A percentile compares a stretch with the other conserved stretches of the same genome.
Conservation (phyloP, 768 basidiomycete species). For the Gymnopilus dilepis region DNA sequence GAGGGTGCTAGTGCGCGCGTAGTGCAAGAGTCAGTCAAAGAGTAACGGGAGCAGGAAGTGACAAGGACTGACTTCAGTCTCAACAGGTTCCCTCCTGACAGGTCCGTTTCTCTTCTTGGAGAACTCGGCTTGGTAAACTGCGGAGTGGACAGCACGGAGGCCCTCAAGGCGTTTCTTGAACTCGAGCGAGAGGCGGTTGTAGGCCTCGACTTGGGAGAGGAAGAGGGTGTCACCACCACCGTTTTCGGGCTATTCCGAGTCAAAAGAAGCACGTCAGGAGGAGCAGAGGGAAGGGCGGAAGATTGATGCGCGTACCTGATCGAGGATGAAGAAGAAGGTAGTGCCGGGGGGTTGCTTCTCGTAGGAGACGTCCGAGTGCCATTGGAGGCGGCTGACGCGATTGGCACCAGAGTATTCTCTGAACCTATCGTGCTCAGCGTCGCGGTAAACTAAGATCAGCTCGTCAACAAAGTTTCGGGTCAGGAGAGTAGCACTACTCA, state of each 20-base stretch:
- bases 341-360: constrained; percentile 60
- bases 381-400: constrained; percentile 46
- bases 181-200: constrained; percentile 60
- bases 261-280: background rate
- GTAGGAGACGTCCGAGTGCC: constrained; percentile 67
- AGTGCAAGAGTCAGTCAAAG: background rate
- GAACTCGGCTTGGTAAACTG: constrained; percentile 55
- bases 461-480: background rate
- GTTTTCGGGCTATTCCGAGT: constrained; percentile 31
- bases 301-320: constrained; percentile 39
- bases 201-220: constrained; percentile 62
- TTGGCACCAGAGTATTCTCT: constrained; percentile 48
- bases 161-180: constrained; percentile 64
- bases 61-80: constrained; percentile 25
- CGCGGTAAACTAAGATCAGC: constrained; percentile 50
- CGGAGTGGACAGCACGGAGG: constrained; percentile 60
- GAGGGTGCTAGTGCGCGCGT: constrained; percentile 44
- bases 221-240: constrained; percentile 60
- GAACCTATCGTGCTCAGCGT: constrained; percentile 47
- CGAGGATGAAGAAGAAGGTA: constrained; percentile 62
- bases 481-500: constrained; percentile 28
- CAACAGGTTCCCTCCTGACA: constrained; percentile 56
- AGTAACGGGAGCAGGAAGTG: background rate
- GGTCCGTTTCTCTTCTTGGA: constrained; percentile 48
- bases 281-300: constrained; percentile 4